Evolutionary conservation across 352 stramenopile genomes (phyloP).

Genomic region (Pythium graminicola): DNA sequence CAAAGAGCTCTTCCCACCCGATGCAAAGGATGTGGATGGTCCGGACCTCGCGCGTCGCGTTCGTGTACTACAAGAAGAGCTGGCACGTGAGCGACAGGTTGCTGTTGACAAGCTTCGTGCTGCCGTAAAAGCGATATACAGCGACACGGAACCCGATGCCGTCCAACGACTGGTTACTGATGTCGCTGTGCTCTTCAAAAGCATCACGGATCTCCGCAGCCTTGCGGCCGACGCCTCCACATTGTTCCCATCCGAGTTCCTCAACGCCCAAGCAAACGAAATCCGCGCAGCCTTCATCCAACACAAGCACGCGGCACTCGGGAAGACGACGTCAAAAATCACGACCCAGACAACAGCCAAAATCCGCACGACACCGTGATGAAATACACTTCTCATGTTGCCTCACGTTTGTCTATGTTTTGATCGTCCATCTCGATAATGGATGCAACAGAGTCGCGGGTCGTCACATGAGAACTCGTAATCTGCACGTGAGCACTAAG

Average conservation of each 20-base stretch:
- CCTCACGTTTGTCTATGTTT: not conserved
- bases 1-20: conserved; percentile 52
- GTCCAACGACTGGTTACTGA: conserved; percentile 43
- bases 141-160: conserved; percentile 67
- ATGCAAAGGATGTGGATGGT: conserved; percentile 63
- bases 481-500: conserved; percentile 56
- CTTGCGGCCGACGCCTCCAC: conserved; percentile 64
- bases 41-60: conserved; percentile 45
- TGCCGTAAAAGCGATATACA: conserved; percentile 62
- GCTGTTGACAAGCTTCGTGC: conserved; percentile 64
- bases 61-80: conserved; percentile 55
- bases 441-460: conserved; percentile 26
- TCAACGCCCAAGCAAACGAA: conserved; percentile 52
- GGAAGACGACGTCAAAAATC: not conserved
- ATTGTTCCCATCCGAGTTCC: conserved; percentile 77
- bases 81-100: conserved; percentile 45
- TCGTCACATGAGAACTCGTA: conserved; percentile 31
- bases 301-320: conserved; percentile 45
- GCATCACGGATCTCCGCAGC: conserved; percentile 81
- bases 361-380: not conserved
- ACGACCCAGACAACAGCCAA: not conserved
- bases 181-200: conserved; percentile 77
- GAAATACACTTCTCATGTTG: too few relatives aligned
- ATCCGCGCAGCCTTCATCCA: conserved; percentile 54
- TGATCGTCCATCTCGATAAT: conserved; percentile 5